Evolutionary conservation across 768 basidiomycete species (phyloP), one percentile per base, ranked within the genome.

Genomic region (Russula lepida): DNA sequence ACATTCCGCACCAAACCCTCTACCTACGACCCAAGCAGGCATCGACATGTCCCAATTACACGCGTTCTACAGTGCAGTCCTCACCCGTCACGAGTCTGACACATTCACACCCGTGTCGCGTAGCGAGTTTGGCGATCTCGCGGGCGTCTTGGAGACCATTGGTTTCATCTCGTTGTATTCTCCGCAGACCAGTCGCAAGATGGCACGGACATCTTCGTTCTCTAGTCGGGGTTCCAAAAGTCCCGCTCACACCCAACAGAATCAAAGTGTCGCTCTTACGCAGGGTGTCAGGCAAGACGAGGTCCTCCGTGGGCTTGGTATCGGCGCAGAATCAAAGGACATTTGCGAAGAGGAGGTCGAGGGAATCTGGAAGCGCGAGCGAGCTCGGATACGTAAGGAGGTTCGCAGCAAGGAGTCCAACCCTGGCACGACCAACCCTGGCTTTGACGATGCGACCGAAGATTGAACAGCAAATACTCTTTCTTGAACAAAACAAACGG

Each of bases 61-160:
- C 59, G 68, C 78, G 0, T 89, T 84, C 70, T 92, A 92, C 66
- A 70, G 73, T 39, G 68, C 76, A 2, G 73, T 88, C 50, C 79
- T 93, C 9, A 75, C 76, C 17, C 80, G 86, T 35, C 75, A 78
- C 12, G 81, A 81, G 23, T 75, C 73, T 17, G 79, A 78, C 17
- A 69, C 81, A 5, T 85, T 89, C 63, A 74, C 79, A 3, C 77
- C 86, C 3, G 88, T 86, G 2, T 88, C 85, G 11, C 78, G 87
- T 9, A 88, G 81, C 69, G 89, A 92, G 67, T 91, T 93, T 64
- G 75, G 78, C 0, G 90, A 93, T 65, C 76, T 92, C 3, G 68
- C 88, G 0, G 79, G 81, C 27, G 74, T 92, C 51, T 73, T 93
- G 39, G 90, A 93, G 72, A 88, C 86, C 4, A 78, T 81, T 7